A percentile compares a stretch with the other conserved stretches of the same genome.
phyloP scores from a whole-genome alignment of 75 land plant species.

The Cryptomeria japonica region DNA sequence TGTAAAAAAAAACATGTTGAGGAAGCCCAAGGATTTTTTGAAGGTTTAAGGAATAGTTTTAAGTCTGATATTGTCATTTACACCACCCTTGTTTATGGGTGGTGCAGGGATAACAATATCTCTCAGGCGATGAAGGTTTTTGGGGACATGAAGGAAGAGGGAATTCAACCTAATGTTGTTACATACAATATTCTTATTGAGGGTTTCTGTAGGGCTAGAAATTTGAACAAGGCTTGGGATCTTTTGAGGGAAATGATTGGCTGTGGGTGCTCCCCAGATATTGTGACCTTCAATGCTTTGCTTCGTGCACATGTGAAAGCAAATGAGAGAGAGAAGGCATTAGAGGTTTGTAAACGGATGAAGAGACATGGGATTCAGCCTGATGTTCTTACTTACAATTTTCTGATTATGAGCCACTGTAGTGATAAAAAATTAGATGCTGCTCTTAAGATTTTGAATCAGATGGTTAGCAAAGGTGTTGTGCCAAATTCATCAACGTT shows the following conservation, averaged over 20 bases:
- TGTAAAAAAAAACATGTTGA: constrained; percentile 48
- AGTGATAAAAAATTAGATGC: constrained; percentile 48
- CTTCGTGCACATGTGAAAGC: constrained; percentile 81
- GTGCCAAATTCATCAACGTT: constrained; percentile 55
- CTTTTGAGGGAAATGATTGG: constrained; percentile 74
- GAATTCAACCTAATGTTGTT: constrained; percentile 68
- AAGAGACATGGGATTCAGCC: constrained; percentile 48
- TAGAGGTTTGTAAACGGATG: constrained; percentile 75
- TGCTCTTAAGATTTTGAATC: constrained; percentile 61
- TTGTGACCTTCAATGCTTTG: constrained; percentile 72
- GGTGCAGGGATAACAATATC: constrained; percentile 62
- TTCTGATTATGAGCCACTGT: constrained; percentile 62
- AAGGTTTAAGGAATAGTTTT: constrained; percentile 49
- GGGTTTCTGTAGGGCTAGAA: constrained; percentile 64
- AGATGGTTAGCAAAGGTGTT: constrained; percentile 62
- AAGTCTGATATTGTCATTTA: constrained; percentile 68
- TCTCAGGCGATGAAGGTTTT: constrained; percentile 66
- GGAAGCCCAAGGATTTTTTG: constrained; percentile 76
- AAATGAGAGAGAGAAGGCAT: constrained; percentile 60
- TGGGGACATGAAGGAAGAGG: constrained; percentile 60
- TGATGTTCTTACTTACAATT: constrained; percentile 79
- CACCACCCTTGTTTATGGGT: constrained; percentile 66
- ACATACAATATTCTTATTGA: constrained; percentile 76
- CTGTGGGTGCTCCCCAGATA: constrained; percentile 47
- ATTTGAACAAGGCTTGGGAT: constrained; percentile 62